Evolutionary conservation across 2,329 filamentous ascomycete species (phyloP).

Genomic region (Colletotrichum somersetense): DNA sequence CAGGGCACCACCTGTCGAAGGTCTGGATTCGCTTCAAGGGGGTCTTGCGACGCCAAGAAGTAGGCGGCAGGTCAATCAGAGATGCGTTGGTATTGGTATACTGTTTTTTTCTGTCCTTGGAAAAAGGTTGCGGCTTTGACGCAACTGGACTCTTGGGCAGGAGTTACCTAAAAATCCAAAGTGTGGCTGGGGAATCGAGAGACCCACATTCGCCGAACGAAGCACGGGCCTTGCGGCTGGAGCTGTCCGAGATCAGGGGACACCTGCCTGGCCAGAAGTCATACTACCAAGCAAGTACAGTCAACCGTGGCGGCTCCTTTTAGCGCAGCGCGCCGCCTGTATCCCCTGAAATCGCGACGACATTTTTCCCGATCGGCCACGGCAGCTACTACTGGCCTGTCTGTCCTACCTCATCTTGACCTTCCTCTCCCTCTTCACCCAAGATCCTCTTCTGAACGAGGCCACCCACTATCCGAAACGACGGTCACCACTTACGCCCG

Average conservation of each 20-base stretch:
- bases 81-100: slow-evolving; percentile 11
- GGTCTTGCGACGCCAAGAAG: slow-evolving; percentile 18
- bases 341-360: slow-evolving; percentile 42
- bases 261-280: neutral
- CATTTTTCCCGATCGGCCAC: slow-evolving; percentile 40
- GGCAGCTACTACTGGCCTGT: slow-evolving; percentile 17
- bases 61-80: slow-evolving; percentile 21
- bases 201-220: neutral
- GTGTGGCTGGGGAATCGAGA: slow-evolving; percentile 28
- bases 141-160: slow-evolving; percentile 16
- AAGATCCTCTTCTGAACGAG: slow-evolving; percentile 1
- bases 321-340: slow-evolving; percentile 32
- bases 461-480: neutral
- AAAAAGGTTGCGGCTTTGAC: slow-evolving; percentile 22
- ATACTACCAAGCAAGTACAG: neutral
- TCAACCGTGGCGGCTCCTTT: slow-evolving; percentile 41
- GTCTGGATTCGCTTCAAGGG: neutral
- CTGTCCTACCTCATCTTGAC: slow-evolving; percentile 7
- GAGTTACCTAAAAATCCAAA: slow-evolving; percentile 28
- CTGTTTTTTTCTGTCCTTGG: neutral
- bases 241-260: slow-evolving; percentile 29
- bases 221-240: slow-evolving; percentile 32
- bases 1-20: neutral
- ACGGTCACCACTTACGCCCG: neutral
- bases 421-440: slow-evolving; percentile 16